Evolutionary conservation across 352 stramenopile genomes (phyloP).

Genomic region (Aphanomyces cochlioides): DNA sequence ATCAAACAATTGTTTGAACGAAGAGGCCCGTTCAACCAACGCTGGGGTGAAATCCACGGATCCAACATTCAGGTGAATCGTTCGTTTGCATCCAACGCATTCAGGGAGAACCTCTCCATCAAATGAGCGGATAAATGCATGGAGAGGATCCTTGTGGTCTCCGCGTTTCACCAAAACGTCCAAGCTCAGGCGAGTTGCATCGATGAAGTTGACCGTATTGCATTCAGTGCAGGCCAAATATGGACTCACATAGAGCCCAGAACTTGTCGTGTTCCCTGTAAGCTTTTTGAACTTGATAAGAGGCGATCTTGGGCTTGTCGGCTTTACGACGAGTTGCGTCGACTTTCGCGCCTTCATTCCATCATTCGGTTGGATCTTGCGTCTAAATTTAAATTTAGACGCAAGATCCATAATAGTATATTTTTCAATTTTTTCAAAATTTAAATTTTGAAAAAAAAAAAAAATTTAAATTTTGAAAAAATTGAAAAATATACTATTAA

Average conservation of each 20-base stretch:
- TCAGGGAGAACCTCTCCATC: constrained; percentile 14
- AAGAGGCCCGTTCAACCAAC: not conserved
- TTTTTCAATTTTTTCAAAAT: not conserved
- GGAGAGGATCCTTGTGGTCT: not conserved
- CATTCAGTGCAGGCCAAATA: constrained; percentile 20
- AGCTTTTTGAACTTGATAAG: constrained; percentile 7
- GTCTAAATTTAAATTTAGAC: constrained; percentile 1
- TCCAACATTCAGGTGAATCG: constrained; percentile 17
- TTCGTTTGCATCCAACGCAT: constrained; percentile 24
- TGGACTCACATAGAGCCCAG: constrained; percentile 21
- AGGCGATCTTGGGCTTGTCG: constrained; percentile 1
- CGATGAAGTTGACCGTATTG: constrained; percentile 30
- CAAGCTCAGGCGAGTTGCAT: constrained; percentile 11
- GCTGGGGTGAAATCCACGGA: not conserved
- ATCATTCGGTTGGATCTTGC: not conserved
- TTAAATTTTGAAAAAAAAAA: too few species aligned
- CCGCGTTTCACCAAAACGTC: not conserved
- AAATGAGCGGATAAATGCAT: not conserved
- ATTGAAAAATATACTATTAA: not conserved
- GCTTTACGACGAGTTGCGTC: not conserved
- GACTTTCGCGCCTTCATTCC: not conserved
- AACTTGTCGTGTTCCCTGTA: not conserved
- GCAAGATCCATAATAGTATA: not conserved
- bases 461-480: too few species aligned
- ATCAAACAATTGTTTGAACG: constrained; percentile 5